Conservation (phyloP, 495 filamentous ascomycete genomes). For the Neurospora sp. region DNA sequence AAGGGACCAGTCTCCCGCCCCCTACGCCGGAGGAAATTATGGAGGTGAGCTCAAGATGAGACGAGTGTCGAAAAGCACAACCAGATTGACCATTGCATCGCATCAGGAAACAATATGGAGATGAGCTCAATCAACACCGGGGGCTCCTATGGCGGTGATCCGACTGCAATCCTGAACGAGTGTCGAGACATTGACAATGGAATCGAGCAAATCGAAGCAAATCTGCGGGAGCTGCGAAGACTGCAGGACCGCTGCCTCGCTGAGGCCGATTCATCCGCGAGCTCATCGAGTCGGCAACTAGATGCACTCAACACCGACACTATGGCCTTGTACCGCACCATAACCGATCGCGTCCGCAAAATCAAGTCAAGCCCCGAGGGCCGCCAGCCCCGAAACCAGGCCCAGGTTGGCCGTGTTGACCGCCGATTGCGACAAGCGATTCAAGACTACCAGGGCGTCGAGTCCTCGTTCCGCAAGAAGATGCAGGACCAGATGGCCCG, state of each 20-base stretch:
- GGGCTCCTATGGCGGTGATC: constrained; percentile 37
- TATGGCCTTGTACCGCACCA: constrained; percentile 66
- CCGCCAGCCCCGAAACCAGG: constrained; percentile 54
- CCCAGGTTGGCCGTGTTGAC: constrained; percentile 71
- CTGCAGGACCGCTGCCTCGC: constrained; percentile 50
- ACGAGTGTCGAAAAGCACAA: background rate
- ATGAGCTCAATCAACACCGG: constrained; percentile 45
- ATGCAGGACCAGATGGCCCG: constrained; percentile 74
- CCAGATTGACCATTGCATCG: constrained; percentile 1
- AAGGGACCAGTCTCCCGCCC: constrained; percentile 4
- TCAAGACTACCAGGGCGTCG: constrained; percentile 66
- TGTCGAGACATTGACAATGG: constrained; percentile 66
- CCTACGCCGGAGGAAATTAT: constrained; percentile 21
- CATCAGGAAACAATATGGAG: constrained; percentile 44
- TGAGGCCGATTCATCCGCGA: constrained; percentile 45
- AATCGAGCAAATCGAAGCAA: constrained; percentile 62
- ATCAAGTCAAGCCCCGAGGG: constrained; percentile 73
- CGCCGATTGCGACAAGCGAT: constrained; percentile 69
- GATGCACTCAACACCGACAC: constrained; percentile 56
- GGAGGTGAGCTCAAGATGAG: constrained; percentile 32
- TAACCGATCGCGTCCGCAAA: constrained; percentile 62
- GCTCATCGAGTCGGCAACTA: constrained; percentile 43
- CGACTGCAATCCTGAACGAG: constrained; percentile 72
- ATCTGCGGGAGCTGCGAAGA: constrained; percentile 46
- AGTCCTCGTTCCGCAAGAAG: constrained; percentile 65